Evolutionary conservation across 2,329 filamentous ascomycete genomes (phyloP), one percentile per base, ranked within the genome.

Genomic region (Penicillium brasilianum): DNA sequence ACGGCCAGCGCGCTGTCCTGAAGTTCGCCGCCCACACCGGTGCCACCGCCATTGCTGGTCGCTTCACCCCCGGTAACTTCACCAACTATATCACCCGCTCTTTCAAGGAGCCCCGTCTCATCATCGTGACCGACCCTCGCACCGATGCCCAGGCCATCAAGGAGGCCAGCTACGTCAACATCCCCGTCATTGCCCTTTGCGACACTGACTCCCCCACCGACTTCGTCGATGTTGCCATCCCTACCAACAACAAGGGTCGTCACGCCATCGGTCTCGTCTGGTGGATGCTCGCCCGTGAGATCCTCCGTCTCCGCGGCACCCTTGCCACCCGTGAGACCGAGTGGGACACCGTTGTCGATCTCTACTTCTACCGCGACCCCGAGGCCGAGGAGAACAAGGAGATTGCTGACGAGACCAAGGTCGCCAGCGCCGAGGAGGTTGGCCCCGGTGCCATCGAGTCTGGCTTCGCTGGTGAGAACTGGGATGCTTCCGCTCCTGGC

Each of bases 51-150:
- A 99, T 99, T 79, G 96, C 95, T 78, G 95, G 95, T 86, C 95
- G 95, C 82, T 99, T 99, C 91, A 99, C 95, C 80, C 95, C 95
- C 81, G 95, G 95, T 91, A 97, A 94, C 84, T 99, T 99, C 90
- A 99, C 95, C 88, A 99, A 99, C 90, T 99, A 99, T 91, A 99
- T 99, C 90, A 99, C 96, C 83, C 94, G 95, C 79, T 98, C 95
- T 71, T 99, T 99, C 93, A 97, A 97, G 90, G 95, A 99, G 88
- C 95, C 95, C 80, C 96, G 96, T 83, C 88, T 99, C 80, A 98
- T 99, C 84, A 89, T 99, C 81, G 95, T 99, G 78, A 99, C 95
- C 85, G 95, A 99, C 83, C 95, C 95, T 77, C 94, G 96, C 84
- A 99, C 96, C 86, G 95, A 99, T 78, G 92, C 95, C 81, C 95